Evolutionary conservation across 139 green algal species (phyloP).

Genomic region (Chloropicon primus): DNA sequence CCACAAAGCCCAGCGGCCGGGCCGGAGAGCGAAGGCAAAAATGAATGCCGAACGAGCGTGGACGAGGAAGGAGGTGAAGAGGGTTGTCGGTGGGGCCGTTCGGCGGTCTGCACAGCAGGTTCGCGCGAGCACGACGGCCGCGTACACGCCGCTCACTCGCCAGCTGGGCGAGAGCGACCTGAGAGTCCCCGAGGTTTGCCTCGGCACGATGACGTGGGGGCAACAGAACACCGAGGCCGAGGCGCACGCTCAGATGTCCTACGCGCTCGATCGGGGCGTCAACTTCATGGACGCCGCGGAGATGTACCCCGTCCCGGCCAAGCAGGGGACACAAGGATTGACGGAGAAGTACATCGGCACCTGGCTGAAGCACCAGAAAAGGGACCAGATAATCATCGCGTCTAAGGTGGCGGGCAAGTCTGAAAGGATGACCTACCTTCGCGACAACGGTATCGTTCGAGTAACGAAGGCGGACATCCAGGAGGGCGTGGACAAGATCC

Average conservation of each 20-base stretch:
- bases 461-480: conserved; percentile 25
- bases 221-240: conserved; percentile 41
- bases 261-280: conserved; percentile 46
- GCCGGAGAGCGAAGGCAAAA: no score
- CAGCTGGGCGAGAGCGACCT: not conserved
- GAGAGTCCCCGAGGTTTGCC: conserved; percentile 19
- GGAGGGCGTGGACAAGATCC: conserved; percentile 45
- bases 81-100: no score
- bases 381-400: conserved; percentile 61
- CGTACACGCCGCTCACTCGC: not conserved
- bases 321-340: conserved; percentile 40
- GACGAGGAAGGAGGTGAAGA: no score
- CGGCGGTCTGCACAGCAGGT: no score
- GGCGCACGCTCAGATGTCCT: conserved; percentile 32
- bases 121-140: no score
- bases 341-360: conserved; percentile 63
- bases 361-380: conserved; percentile 38
- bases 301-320: conserved; percentile 38
- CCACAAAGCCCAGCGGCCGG: no score
- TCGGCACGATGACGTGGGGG: conserved; percentile 85
- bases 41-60: no score
- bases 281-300: conserved; percentile 86
- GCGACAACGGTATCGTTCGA: conserved; percentile 12
- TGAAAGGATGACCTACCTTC: not conserved
- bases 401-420: conserved; percentile 58